Conservation (phyloP, 148 eudicot species). For the Nyssa sinensis region DNA sequence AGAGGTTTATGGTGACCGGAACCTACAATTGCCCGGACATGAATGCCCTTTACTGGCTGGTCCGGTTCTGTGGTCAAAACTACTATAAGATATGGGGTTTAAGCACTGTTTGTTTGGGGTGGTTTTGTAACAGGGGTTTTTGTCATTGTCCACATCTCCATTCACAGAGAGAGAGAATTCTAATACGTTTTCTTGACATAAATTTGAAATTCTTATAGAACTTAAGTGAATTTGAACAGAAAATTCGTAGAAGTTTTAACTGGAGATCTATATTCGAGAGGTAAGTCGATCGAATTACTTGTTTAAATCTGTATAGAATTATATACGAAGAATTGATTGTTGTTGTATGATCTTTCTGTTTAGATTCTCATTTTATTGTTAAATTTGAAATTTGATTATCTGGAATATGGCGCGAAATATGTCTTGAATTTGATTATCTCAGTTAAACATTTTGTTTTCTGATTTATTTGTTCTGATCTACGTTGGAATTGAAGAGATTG, state of each 20-base stretch:
- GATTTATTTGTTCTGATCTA: conserved; percentile 14
- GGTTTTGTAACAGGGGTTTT: conserved; percentile 25
- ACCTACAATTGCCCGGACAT: conserved; percentile 10
- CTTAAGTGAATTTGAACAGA: neutral
- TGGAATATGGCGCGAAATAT: neutral
- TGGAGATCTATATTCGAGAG: conserved; percentile 26
- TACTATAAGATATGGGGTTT: conserved; percentile 14
- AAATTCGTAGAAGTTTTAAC: conserved; percentile 14
- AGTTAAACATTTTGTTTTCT: neutral
- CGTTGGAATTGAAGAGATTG: conserved; percentile 13
- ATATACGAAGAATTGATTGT: neutral
- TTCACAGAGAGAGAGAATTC: conserved; percentile 13
- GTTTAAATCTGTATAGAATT: neutral
- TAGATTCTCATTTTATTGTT: neutral
- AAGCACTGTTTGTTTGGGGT: conserved; percentile 19
- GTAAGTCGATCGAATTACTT: conserved; percentile 17
- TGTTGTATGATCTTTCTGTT: neutral
- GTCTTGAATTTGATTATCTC: neutral
- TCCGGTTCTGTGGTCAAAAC: conserved; percentile 20
- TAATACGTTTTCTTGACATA: conserved; percentile 3
- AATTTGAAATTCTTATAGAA: conserved; percentile 10
- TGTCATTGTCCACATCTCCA: conserved; percentile 8
- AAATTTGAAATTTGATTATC: neutral
- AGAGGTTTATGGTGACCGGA: conserved; percentile 1
- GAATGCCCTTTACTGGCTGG: neutral